A percentile compares a stretch with the other conserved stretches of the same genome.
phyloP scores from a whole-genome alignment of 768 basidiomycete genomes.

The Auricularia cornea region DNA sequence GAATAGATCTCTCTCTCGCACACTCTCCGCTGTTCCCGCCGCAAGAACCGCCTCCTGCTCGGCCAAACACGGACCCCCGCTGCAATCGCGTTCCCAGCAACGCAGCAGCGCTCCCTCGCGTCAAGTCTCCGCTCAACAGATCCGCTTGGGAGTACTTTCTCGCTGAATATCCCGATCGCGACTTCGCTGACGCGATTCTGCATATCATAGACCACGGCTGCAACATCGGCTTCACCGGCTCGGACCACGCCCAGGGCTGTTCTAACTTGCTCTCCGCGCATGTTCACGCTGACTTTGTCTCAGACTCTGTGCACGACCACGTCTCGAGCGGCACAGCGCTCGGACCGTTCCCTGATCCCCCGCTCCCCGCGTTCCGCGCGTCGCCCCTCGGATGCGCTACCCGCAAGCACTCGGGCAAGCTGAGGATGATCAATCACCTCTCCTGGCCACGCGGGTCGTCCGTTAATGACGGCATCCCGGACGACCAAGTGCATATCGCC shows the following conservation, averaged over 20 bases:
- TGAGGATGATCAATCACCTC: conserved; percentile 13
- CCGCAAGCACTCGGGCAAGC: conserved; percentile 12
- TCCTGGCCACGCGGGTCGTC: conserved; percentile 14
- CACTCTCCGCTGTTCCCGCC: background rate
- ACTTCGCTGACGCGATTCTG: conserved; percentile 2
- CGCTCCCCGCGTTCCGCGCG: conserved; percentile 11
- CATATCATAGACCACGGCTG: conserved; percentile 8
- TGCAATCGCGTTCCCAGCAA: background rate
- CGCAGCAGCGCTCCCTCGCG: background rate
- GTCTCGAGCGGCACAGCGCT: conserved; percentile 6
- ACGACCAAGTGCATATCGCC: conserved; percentile 19
- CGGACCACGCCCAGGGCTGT: conserved; percentile 6
- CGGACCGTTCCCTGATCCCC: conserved; percentile 14
- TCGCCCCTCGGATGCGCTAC: conserved; percentile 15
- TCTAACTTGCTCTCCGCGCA: conserved; percentile 12
- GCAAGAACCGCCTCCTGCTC: background rate
- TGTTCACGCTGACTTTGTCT: conserved; percentile 8
- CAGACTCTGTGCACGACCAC: conserved; percentile 8
- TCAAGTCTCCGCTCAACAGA: background rate
- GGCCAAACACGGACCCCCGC: conserved; percentile 7
- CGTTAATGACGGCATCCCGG: conserved; percentile 20
- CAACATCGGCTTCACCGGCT: conserved; percentile 2
- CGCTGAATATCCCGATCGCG: conserved; percentile 5
- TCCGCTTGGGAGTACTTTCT: conserved; percentile 6
- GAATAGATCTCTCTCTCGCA: background rate